phyloP scores from a whole-genome alignment of 2,329 filamentous ascomycete genomes.

The Fusarium kyushuense region DNA sequence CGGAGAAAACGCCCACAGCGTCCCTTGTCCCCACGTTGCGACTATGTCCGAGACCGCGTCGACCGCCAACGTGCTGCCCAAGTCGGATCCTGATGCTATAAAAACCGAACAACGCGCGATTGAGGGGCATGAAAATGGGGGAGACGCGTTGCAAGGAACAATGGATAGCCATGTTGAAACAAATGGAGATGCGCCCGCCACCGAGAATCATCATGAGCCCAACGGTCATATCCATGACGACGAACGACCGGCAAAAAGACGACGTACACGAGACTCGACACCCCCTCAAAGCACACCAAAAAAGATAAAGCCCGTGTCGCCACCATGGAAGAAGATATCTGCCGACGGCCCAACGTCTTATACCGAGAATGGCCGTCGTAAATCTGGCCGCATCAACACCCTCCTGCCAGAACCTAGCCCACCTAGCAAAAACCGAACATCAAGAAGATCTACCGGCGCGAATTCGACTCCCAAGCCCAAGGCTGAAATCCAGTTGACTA shows the following conservation, averaged over 20 bases:
- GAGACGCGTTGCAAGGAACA: slow-evolving; percentile 37
- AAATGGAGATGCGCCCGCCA: slow-evolving; percentile 44
- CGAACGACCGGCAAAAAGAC: slow-evolving; percentile 72
- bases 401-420: slow-evolving; percentile 66
- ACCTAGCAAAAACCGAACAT: slow-evolving; percentile 63
- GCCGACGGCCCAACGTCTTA: slow-evolving; percentile 91
- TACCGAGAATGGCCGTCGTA: slow-evolving; percentile 76
- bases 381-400: slow-evolving; percentile 73
- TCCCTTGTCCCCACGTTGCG: slow-evolving; percentile 58
- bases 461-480: slow-evolving; percentile 53
- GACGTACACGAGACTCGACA: slow-evolving; percentile 66
- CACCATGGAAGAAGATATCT: slow-evolving; percentile 90
- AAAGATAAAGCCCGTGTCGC: slow-evolving; percentile 72
- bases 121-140: slow-evolving; percentile 25
- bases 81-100: slow-evolving; percentile 47
- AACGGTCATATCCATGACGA: slow-evolving; percentile 55
- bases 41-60: slow-evolving; percentile 73
- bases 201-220: slow-evolving; percentile 55
- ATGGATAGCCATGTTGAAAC: slow-evolving; percentile 30
- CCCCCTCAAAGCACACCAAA: slow-evolving; percentile 54
- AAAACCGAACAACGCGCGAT: slow-evolving; percentile 45
- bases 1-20: slow-evolving; percentile 64
- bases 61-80: slow-evolving; percentile 57
- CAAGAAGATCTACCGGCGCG: slow-evolving; percentile 57
- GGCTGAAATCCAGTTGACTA: slow-evolving; percentile 45